These are phyloP conservation scores for Cucurbita pepo DNA, from an alignment of 306 rosid genomes.

Conservation along the genomic window DNA sequence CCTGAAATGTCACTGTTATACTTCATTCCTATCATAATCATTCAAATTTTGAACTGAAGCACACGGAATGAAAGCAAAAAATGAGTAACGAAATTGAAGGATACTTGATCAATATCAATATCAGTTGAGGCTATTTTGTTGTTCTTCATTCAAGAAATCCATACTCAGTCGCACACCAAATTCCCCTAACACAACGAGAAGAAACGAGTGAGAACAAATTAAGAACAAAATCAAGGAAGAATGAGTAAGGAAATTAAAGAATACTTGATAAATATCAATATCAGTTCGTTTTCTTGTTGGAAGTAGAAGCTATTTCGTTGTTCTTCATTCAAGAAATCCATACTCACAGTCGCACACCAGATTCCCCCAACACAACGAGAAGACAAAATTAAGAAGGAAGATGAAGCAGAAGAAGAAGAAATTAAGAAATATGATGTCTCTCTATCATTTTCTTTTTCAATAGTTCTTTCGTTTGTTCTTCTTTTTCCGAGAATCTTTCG, in stretches of 20 bases:
- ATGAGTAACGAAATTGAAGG: background rate
- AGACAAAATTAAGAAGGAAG: background rate
- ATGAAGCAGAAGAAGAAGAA: background rate
- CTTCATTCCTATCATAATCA: background rate
- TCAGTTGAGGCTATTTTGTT: background rate
- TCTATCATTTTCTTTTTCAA: background rate
- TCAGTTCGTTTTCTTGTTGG: background rate
- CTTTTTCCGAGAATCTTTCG: background rate
- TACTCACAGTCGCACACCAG: background rate
- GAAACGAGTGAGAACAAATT: background rate
- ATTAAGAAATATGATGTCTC: background rate
- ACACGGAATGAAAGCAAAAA: background rate
- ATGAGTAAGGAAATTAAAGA: background rate
- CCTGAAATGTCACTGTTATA: slow-evolving; percentile 1
- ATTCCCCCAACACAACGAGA: background rate
- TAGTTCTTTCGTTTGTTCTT: background rate
- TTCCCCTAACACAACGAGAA: background rate
- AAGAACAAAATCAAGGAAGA: background rate
- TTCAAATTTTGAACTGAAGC: background rate
- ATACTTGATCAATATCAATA: background rate
- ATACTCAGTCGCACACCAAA: background rate
- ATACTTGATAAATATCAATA: background rate
- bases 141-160: background rate
- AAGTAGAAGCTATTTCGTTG: background rate
- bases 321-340: background rate